Evolutionary conservation across 2,329 filamentous ascomycete species (phyloP), one percentile per base, ranked within the genome.

Genomic region (Aspergillus novofumigatus): DNA sequence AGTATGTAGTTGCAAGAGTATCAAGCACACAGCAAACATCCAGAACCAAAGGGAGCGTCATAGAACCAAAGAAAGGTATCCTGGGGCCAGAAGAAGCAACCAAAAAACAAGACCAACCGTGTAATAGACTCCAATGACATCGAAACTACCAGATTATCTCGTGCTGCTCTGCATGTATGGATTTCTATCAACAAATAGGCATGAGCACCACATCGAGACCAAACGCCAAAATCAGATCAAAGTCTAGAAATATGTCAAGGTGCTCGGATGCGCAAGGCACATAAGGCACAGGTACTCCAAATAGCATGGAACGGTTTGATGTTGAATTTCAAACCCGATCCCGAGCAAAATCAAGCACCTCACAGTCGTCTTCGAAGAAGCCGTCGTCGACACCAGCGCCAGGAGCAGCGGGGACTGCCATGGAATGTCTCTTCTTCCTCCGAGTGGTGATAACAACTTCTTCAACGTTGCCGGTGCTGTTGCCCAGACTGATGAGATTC

Each of bases 291-390:
- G 41, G 38, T 42, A 3, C 32, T 17, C 7, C 4, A 7, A 17
- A 6, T 35, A 35, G 14, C 32, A 35, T 4, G 7, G 29, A 14
- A 32, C 7, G 41, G 41, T 21, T 9, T 21, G 41, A 21, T 26
- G 44, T 25, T 47, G 44, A 23, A 47, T 47, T 14, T 75, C 66
- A 79, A 48, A 84, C 82, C 48, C 81, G 73, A 60, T 84, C 81
- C 52, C 78, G 76, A 14, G 91, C 90, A 82, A 94, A 95, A 76
- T 96, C 91, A 61, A 96, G 82, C 56, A 96, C 89, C 72, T 96
- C 91, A 65, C 90, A 94, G 69, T 95, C 92, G 70, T 96, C 91
- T 75, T 96, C 92, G 67, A 96, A 96, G 73, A 96, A 95, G 54
- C 85, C 84, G 56, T 90, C 88, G 48, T 86, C 86, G 10, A 76